Evolutionary conservation across 179 eudicot genomes (phyloP).

Genomic region (Dionaea muscipula): DNA sequence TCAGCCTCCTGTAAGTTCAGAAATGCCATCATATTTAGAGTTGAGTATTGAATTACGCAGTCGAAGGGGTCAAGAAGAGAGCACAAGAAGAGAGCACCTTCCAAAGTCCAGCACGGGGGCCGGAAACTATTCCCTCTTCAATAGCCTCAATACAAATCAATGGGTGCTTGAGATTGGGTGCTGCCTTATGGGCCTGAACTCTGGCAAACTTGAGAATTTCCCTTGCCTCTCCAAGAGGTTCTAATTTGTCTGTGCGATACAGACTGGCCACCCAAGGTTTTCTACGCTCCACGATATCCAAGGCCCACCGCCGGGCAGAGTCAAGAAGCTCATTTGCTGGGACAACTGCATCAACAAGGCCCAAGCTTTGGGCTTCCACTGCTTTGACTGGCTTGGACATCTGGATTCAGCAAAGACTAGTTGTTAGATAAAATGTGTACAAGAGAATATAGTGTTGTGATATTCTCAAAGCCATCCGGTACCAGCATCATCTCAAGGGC

Average conservation of each 20-base stretch:
- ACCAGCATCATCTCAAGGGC: constrained; percentile 97
- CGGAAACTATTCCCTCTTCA: constrained; percentile 74
- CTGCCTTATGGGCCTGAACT: constrained; percentile 61
- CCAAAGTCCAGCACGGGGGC: constrained; percentile 81
- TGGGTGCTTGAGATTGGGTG: constrained; percentile 81
- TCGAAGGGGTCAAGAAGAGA: neutral
- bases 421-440: constrained; percentile 9
- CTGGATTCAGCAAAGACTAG: constrained; percentile 17
- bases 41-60: neutral
- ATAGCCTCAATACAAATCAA: constrained; percentile 71
- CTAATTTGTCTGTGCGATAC: constrained; percentile 67
- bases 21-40: neutral
- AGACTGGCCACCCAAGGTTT: constrained; percentile 76
- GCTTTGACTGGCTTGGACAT: constrained; percentile 71
- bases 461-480: constrained; percentile 14
- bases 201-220: constrained; percentile 81
- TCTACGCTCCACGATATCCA: constrained; percentile 64
- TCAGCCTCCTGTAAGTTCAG: constrained; percentile 52
- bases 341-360: constrained; percentile 84
- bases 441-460: neutral
- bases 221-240: constrained; percentile 84
- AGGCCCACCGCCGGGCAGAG: constrained; percentile 77
- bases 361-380: constrained; percentile 66
- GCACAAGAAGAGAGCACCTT: constrained; percentile 33
- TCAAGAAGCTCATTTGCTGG: constrained; percentile 49